A percentile compares a stretch with the other conserved stretches of the same genome.
phyloP scores from a whole-genome alignment of 257 asterid species.

The Leonotis leonurus region DNA sequence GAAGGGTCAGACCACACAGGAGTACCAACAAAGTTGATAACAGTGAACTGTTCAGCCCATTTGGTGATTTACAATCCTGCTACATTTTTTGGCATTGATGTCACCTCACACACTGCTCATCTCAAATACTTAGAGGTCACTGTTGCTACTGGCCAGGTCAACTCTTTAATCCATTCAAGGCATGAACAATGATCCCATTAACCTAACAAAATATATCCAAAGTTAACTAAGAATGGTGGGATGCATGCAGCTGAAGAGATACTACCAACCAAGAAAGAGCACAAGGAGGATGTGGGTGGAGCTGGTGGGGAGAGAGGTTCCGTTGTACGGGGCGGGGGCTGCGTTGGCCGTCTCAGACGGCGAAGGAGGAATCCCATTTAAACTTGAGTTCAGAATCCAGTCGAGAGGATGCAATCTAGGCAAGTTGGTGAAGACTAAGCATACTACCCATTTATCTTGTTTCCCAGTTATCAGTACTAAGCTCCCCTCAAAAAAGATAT shows the following conservation, averaged over 20 bases:
- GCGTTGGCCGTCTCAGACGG: constrained; percentile 17
- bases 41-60: constrained; percentile 49
- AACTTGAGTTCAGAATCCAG: constrained; percentile 36
- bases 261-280: constrained; percentile 54
- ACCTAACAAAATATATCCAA: no score
- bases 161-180: background rate
- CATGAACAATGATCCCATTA: no score
- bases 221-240: no score
- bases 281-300: constrained; percentile 23
- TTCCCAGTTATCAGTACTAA: constrained; percentile 28
- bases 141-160: constrained; percentile 67
- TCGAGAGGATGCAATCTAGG: constrained; percentile 44
- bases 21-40: constrained; percentile 56
- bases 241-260: constrained; percentile 50
- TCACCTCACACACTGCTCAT: constrained; percentile 32
- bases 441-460: constrained; percentile 38
- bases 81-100: constrained; percentile 50
- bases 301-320: constrained; percentile 41
- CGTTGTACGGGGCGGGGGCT: constrained; percentile 63
- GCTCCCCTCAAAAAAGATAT: constrained; percentile 19
- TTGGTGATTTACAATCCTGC: constrained; percentile 55
- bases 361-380: constrained; percentile 36
- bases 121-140: constrained; percentile 44
- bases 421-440: constrained; percentile 50
- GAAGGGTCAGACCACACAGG: constrained; percentile 62